Evolutionary conservation across 352 stramenopile genomes (phyloP).

Genomic region (Phytophthora vignae): DNA sequence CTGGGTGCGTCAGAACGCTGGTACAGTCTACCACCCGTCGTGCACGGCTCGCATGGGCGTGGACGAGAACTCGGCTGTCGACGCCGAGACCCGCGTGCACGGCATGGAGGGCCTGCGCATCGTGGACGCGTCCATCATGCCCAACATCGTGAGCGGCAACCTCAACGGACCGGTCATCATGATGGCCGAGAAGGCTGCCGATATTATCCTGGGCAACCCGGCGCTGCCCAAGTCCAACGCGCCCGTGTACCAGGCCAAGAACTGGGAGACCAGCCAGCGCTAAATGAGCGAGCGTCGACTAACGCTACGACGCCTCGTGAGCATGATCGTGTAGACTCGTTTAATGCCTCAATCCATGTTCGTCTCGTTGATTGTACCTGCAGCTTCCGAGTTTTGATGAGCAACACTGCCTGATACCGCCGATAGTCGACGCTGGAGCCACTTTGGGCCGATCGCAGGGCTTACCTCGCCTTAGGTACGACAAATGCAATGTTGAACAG

Average conservation of each 20-base stretch:
- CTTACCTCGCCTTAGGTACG: no score
- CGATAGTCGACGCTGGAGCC: no score
- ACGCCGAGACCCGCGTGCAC: constrained; percentile 82
- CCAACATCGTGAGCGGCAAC: constrained; percentile 94
- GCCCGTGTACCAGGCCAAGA: constrained; percentile 64
- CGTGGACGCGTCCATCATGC: constrained; percentile 94
- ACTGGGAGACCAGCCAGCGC: constrained; percentile 76
- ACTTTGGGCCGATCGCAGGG: no score
- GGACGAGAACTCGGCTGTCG: constrained; percentile 81
- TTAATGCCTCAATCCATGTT: no score
- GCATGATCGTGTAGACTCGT: no score
- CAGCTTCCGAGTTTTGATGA: not conserved
- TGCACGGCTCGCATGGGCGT: constrained; percentile 88
- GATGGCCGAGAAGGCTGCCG: constrained; percentile 92
- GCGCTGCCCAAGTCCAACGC: constrained; percentile 67
- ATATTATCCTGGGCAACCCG: constrained; percentile 85
- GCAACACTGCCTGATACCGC: no score
- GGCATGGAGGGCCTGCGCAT: constrained; percentile 87
- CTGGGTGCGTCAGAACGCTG: constrained; percentile 76
- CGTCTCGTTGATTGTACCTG: not conserved
- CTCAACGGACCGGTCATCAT: constrained; percentile 93
- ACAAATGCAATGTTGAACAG: no score
- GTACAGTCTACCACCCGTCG: constrained; percentile 87
- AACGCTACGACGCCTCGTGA: no score
- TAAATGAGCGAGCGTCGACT: constrained; percentile 29